phyloP scores from a whole-genome alignment of 805 yeast species.

The Suhomyces faveliae region DNA sequence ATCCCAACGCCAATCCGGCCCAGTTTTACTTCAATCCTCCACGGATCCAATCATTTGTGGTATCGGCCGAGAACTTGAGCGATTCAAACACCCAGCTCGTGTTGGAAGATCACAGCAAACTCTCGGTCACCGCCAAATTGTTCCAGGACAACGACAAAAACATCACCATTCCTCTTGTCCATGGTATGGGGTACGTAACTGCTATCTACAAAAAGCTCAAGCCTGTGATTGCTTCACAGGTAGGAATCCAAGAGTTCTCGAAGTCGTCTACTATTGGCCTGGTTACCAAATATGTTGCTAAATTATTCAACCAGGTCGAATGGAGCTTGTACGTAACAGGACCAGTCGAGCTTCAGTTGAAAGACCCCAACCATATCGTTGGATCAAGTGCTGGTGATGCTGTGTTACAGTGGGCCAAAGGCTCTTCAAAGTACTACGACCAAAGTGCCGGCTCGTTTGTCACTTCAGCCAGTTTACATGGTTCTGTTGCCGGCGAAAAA shows the following conservation, averaged over 20 bases:
- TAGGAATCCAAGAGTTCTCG: slow-evolving; percentile 58
- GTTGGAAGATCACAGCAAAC: slow-evolving; percentile 28
- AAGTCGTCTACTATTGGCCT: slow-evolving; percentile 26
- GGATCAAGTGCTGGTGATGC: slow-evolving; percentile 43
- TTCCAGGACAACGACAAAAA: slow-evolving; percentile 10
- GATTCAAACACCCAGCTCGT: slow-evolving; percentile 16
- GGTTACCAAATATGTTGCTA: slow-evolving; percentile 52
- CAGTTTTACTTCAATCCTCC: slow-evolving; percentile 69
- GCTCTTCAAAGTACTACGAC: slow-evolving; percentile 44
- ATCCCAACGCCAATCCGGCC: slow-evolving; percentile 49
- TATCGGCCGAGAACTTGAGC: slow-evolving; percentile 30
- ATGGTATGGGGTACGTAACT: slow-evolving; percentile 83
- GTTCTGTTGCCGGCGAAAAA: slow-evolving; percentile 20
- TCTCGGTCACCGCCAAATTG: slow-evolving; percentile 30
- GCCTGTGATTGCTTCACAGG: slow-evolving; percentile 49
- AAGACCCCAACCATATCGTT: slow-evolving; percentile 38
- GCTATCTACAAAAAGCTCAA: slow-evolving; percentile 36
- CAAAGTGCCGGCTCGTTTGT: slow-evolving; percentile 63
- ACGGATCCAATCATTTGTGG: slow-evolving; percentile 57
- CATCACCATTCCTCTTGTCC: slow-evolving; percentile 56
- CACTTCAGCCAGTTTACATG: slow-evolving; percentile 43
- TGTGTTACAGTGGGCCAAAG: slow-evolving; percentile 29
- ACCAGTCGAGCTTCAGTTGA: slow-evolving; percentile 24
- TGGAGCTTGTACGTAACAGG: slow-evolving; percentile 70
- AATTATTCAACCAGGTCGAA: slow-evolving; percentile 51